Evolutionary conservation across 306 rosid species (phyloP).

Genomic region (Macrotyloma uniflorum): DNA sequence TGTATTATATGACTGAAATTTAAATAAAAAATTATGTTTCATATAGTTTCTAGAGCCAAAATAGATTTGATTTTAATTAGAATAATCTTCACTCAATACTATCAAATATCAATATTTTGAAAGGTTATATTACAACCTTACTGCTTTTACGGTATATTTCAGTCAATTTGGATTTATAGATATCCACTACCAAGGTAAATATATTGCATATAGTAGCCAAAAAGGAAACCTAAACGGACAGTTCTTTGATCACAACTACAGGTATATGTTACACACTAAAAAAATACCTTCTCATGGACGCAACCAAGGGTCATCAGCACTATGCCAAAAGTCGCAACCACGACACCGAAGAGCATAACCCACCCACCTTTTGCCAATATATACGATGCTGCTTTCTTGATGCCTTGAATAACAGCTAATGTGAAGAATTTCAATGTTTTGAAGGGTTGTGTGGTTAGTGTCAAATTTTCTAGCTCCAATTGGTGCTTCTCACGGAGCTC

Average conservation of each 20-base stretch:
- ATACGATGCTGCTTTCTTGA: constrained; percentile 57
- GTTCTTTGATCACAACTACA: neutral
- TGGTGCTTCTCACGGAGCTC: constrained; percentile 60
- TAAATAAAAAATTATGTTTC: neutral
- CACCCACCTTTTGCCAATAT: constrained; percentile 84
- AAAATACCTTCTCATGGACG: constrained; percentile 75
- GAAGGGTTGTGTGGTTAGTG: constrained; percentile 76
- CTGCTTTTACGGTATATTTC: neutral
- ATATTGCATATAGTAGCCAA: neutral
- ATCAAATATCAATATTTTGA: neutral
- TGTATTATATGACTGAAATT: neutral
- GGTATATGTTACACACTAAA: constrained; percentile 22
- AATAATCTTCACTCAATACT: constrained; percentile 11
- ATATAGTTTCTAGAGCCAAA: constrained; percentile 24
- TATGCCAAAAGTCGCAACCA: constrained; percentile 57
- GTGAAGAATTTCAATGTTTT: constrained; percentile 80
- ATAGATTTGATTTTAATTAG: neutral
- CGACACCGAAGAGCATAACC: constrained; percentile 74
- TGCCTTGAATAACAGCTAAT: constrained; percentile 69
- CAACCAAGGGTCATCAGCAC: constrained; percentile 71
- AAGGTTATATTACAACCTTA: neutral
- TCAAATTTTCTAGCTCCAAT: constrained; percentile 77
- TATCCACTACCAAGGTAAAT: neutral
- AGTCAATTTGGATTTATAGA: neutral
- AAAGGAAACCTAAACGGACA: neutral